Base-by-base conservation (phyloP, 192 early-diverging fungal genomes). In the Coemansia interrupta region DNA sequence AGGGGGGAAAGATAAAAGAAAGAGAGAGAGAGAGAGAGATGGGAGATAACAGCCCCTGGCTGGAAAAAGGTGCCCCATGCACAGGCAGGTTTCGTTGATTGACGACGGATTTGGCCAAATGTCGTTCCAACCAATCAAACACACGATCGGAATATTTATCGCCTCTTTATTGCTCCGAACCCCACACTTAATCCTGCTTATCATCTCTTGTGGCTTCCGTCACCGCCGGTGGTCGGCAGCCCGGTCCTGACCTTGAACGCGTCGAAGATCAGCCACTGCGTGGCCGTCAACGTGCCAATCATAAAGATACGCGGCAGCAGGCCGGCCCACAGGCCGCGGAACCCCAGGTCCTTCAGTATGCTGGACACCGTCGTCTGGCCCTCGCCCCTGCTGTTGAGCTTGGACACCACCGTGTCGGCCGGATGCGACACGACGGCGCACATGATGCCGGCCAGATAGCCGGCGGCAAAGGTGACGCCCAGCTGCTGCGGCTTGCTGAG, bases 391-490 rank as follows among this genome's bases (percentile, higher is more conserved):
- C 47, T 57, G 50, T 81, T 81, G 36, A 81, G 70, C 58, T 84
- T 83, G 14, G 81, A 83, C 5, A 86, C 81, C 23, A 93, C 48
- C 0, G 88, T 85, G 69, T 93, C 91, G 12, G 91, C 91, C 6
- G 91, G 91, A 63, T 93, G 91, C 42, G 87, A 90, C 32, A 93
- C 86, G 58, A 91, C 80, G 56, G 91, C 91, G 72, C 86, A 87
- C 23, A 87, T 71, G 39, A 93, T 75, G 59, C 91, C 91, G 30
- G 89, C 89, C 65, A 85, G 79, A 69, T 90, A 90, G 45, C 91
- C 91, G 60, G 85, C 89, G 5, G 82, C 81, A 60, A 90, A 89
- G 39, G 87, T 84, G 19, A 90, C 83, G 45, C 83, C 84, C 47
- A 87, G 74, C 70, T 87, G 86, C 55, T 85, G 69, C 13, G 66